Base-by-base conservation (phyloP, 441 rosid species). In the Raphanus hybrid region DNA sequence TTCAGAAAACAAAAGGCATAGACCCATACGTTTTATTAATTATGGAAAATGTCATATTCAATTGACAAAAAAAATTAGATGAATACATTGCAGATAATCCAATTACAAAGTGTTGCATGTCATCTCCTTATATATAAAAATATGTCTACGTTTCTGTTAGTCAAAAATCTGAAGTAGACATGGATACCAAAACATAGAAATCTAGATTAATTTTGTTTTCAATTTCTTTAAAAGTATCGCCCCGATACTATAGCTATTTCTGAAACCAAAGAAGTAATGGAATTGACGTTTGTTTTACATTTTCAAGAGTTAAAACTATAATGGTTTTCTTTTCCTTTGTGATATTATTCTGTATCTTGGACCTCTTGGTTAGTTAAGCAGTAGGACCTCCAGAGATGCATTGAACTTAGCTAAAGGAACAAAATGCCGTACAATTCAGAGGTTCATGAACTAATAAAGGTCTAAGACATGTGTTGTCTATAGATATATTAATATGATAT, bases 401-500 rank as follows among this genome's bases (percentile, higher is more conserved):
- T 27, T 64, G 76, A 74, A 79, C 68, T 60, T 79, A 4, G 72
- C 18, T 69, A 10, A 45, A 64, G 18, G 39, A 58, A 11, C 63
- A 29, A 63, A 63, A 14, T 32, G 64, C 75, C 75, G 75, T 74
- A 69, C 75, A 34, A 32, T 69, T 67, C 78, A 72, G 67, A 68
- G 77, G 50, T 66, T 73, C 77, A 45, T 78, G 74, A 26, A 74
- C 65, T 55, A 9, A n/a, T 20, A 78, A 62, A 55, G 39, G 74
- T 78, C 78, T 62, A 68, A 14, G 52, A 78, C 78, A 78, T 61
- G 78, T 78, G 70, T 68, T 61, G 48, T 50, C 69, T 67, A 72
- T 65, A 34, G 12, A 59, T 70, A 55, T 55, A 77, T 58, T 66
- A 59, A 1, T 48, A 73, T 32, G 57, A 14, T 65, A 5, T 9